Percentiles rank a stretch among this genome's conserved stretches.
phyloP scores from a whole-genome alignment of 2,329 filamentous ascomycete species.

The Fusarium sambucinum region DNA sequence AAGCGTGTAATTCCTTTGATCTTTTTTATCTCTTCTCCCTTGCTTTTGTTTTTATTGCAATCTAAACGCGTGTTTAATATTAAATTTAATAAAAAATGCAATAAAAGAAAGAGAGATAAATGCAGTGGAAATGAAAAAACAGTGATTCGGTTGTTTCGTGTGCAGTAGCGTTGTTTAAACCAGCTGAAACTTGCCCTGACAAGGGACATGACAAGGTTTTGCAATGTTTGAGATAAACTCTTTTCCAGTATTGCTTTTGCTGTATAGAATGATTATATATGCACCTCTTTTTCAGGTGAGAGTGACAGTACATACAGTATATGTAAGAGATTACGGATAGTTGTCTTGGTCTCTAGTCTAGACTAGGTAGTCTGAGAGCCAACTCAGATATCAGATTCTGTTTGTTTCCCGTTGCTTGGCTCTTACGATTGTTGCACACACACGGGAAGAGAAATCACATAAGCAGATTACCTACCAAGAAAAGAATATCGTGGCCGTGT shows the following conservation, averaged over 20 bases:
- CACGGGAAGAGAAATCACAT: background rate
- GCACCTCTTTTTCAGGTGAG: conserved; percentile 22
- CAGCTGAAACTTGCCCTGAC: conserved; percentile 30
- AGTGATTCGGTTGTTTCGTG: conserved; percentile 31
- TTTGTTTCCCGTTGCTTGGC: conserved; percentile 13
- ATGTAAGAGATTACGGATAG: conserved; percentile 3
- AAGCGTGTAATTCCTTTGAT: conserved; percentile 30
- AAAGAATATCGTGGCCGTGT: conserved; percentile 19
- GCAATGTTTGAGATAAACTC: conserved; percentile 23
- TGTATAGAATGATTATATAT: background rate
- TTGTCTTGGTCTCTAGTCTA: too few species aligned
- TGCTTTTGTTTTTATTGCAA: background rate
- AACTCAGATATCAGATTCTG: conserved; percentile 8
- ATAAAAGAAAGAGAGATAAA: background rate
- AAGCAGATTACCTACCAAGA: too few species aligned
- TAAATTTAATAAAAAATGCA: background rate
- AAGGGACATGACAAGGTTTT: conserved; percentile 6
- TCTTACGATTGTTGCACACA: background rate
- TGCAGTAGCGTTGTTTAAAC: conserved; percentile 33
- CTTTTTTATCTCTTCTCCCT: background rate
- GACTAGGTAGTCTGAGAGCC: background rate
- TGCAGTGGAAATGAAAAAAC: conserved; percentile 32
- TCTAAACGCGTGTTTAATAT: background rate
- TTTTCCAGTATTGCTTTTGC: conserved; percentile 3
- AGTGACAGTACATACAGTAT: background rate